These are phyloP conservation scores for Setomelanomma holmii DNA, from an alignment of 2,329 filamentous ascomycete species.

Conservation along the genomic window DNA sequence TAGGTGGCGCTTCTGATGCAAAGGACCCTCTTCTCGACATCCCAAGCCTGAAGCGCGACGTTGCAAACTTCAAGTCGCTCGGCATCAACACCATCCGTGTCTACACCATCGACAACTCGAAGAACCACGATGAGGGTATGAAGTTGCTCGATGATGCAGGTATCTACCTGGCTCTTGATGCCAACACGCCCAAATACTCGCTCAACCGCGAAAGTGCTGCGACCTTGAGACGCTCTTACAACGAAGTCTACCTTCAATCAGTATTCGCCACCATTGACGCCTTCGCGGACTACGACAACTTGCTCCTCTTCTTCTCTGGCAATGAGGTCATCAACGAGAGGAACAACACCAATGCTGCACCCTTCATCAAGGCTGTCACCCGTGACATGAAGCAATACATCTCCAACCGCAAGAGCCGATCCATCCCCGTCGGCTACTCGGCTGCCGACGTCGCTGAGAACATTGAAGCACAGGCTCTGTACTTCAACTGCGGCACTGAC, in stretches of 20 bases:
- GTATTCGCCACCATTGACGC: conserved; percentile 82
- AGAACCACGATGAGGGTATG: conserved; percentile 87
- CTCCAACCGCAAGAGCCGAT: conserved; percentile 69
- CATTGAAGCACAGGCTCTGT: conserved; percentile 82
- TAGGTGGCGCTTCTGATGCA: conserved; percentile 51
- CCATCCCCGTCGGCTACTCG: conserved; percentile 80
- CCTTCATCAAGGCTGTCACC: conserved; percentile 76
- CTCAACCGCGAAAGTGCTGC: conserved; percentile 76
- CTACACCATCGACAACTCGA: conserved; percentile 89
- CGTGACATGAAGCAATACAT: conserved; percentile 84
- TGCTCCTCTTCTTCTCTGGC: conserved; percentile 80
- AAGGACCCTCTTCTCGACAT: conserved; percentile 78
- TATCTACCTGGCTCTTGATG: conserved; percentile 91
- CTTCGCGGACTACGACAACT: conserved; percentile 84
- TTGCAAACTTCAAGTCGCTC: conserved; percentile 80
- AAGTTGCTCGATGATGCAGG: conserved; percentile 77
- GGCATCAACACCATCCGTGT: conserved; percentile 91
- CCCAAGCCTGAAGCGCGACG: conserved; percentile 75
- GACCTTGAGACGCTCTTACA: conserved; percentile 71
- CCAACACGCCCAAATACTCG: conserved; percentile 87
- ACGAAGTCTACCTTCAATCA: conserved; percentile 81
- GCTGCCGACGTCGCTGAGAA: conserved; percentile 86
- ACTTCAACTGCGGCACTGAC: conserved; percentile 92
- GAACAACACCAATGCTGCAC: conserved; percentile 68
- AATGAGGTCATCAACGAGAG: conserved; percentile 79